Evolutionary conservation across 306 rosid genomes (phyloP).

Genomic region (Canavalia ensiformis): DNA sequence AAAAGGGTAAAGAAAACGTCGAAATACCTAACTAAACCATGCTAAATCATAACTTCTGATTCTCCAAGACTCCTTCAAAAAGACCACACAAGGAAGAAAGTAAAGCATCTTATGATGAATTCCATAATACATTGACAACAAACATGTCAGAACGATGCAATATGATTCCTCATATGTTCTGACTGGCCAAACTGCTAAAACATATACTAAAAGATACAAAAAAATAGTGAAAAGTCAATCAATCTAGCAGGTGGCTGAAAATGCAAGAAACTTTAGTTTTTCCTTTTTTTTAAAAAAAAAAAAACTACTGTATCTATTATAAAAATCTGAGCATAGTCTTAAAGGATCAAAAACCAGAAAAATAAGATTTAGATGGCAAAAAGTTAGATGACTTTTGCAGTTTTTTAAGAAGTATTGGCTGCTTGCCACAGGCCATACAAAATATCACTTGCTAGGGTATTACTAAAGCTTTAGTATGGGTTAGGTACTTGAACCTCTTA

Average conservation of each 20-base stretch:
- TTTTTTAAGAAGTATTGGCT: not conserved
- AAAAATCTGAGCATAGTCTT: not conserved
- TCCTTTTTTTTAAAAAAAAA: too few species aligned
- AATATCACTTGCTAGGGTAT: not conserved
- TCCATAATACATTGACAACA: not conserved
- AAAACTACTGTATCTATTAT: not conserved
- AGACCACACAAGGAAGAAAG: conserved; percentile 14
- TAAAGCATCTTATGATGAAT: conserved; percentile 6
- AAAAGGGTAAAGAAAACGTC: not conserved
- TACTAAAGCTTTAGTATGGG: not conserved
- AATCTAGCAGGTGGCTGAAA: conserved; percentile 4
- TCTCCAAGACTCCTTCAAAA: not conserved
- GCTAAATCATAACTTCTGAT: not conserved
- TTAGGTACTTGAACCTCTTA: too few species aligned
- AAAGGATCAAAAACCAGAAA: not conserved
- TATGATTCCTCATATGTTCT: not conserved
- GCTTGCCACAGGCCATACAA: not conserved
- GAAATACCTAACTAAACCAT: conserved; percentile 5
- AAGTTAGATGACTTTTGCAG: not conserved
- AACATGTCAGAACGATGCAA: conserved; percentile 7
- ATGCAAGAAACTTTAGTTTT: not conserved
- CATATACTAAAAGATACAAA: too few species aligned
- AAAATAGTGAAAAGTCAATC: not conserved
- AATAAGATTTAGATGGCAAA: not conserved
- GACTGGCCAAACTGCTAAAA: not conserved